These are phyloP conservation scores for Zalaria obscura DNA, from an alignment of 2,329 filamentous ascomycete species.

Conservation along the genomic window DNA sequence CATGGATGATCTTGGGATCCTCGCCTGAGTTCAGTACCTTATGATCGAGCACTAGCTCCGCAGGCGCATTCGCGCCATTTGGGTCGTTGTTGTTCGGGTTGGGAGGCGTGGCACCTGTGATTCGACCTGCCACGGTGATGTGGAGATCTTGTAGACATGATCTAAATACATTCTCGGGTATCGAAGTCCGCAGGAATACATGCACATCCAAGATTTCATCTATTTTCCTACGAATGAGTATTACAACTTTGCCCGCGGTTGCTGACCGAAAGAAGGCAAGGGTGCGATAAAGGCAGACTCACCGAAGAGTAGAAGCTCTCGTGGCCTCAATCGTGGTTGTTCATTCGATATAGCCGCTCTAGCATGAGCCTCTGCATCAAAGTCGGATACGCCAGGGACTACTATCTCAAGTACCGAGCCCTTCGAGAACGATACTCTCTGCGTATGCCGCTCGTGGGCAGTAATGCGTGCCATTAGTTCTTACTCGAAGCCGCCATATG, in stretches of 20 bases:
- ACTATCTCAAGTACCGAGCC: slow-evolving; percentile 7
- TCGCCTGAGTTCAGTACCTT: not conserved
- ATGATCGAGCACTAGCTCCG: not conserved
- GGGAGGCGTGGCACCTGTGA: slow-evolving; percentile 36
- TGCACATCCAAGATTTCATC: slow-evolving; percentile 62
- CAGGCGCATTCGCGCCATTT: not conserved
- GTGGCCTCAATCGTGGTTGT: slow-evolving; percentile 26
- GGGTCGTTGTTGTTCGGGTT: not conserved
- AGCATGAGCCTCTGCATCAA: slow-evolving; percentile 24
- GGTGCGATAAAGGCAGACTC: slow-evolving; percentile 19
- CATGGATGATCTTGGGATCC: slow-evolving; percentile 13
- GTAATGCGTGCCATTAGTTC: too few species aligned
- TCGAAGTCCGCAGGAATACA: slow-evolving; percentile 51
- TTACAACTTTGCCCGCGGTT: slow-evolving; percentile 16
- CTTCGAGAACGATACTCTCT: slow-evolving; percentile 6
- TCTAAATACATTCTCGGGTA: slow-evolving; percentile 41
- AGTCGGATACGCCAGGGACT: slow-evolving; percentile 20
- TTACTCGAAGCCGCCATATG: too few species aligned
- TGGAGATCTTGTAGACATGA: slow-evolving; percentile 48
- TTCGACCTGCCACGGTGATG: slow-evolving; percentile 52
- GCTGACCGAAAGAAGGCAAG: slow-evolving; percentile 23
- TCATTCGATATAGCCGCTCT: slow-evolving; percentile 40
- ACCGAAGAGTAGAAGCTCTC: slow-evolving; percentile 62
- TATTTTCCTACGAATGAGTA: slow-evolving; percentile 41
- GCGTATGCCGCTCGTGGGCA: slow-evolving; percentile 5